These are phyloP conservation scores for Buddleja alternifolia DNA, from an alignment of 257 asterid species.

Conservation along the genomic window DNA sequence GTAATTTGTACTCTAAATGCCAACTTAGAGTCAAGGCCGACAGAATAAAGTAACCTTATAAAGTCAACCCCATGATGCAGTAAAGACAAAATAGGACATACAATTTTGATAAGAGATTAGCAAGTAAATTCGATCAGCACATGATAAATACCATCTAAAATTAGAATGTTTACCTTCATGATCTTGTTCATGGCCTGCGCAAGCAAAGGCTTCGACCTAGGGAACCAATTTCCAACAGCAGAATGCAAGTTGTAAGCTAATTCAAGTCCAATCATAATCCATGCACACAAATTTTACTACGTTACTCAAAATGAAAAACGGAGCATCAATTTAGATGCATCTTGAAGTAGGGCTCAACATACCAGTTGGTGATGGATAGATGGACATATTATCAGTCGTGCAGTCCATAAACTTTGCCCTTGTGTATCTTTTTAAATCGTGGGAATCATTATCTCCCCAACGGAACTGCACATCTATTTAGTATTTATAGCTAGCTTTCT, in stretches of 20 bases:
- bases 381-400: conserved; percentile 98
- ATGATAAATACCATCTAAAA: too few species aligned
- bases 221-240: conserved; percentile 99
- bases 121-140: too few species aligned
- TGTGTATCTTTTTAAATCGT: conserved; percentile 93
- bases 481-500: conserved; percentile 95
- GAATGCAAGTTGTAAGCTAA: conserved; percentile 97
- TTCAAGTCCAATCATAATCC: conserved; percentile 98
- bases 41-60: too few species aligned
- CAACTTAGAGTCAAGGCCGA: too few species aligned
- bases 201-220: conserved; percentile 96
- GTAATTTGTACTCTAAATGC: too few species aligned
- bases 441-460: conserved; percentile 99
- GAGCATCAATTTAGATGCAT: neutral
- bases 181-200: conserved; percentile 99
- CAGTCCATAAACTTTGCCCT: conserved; percentile 98
- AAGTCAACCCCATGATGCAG: too few species aligned
- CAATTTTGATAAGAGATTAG: too few species aligned
- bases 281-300: conserved; percentile 34
- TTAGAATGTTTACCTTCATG: conserved; percentile 77
- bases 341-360: conserved; percentile 24
- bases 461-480: conserved; percentile 99
- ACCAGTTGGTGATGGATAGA: conserved; percentile 99
- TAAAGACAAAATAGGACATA: too few species aligned
- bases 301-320: neutral